Base-by-base conservation (phyloP, 345 rosid genomes). In the Murraya paniculata region DNA sequence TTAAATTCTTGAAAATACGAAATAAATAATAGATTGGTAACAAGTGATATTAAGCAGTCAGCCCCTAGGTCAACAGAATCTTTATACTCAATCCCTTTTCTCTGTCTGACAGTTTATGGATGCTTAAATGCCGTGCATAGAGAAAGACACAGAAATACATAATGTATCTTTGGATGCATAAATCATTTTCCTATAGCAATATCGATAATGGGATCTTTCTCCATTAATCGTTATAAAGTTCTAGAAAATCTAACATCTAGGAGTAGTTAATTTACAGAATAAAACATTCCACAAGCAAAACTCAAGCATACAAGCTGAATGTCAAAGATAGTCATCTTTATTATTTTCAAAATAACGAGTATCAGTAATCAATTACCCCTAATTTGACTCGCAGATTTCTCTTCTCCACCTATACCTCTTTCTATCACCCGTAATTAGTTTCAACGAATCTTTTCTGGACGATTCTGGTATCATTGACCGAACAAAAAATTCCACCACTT, bases 321-420 rank as follows among this genome's bases (percentile, higher is more conserved):
- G 70, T 64, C 4, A 53, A 21, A 56, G 68, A 61, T 16, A 50
- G 30, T 68, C 6, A 9, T 45, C 14, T 0, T 5, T 50, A 41
- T 11, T 50, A 53, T 53, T 53, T 19, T 19, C 57, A 5, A 53
- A 16, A 53, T 53, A 53, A 53, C n/a, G 18, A 53, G 57, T 53
- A 53, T 53, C 57, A 62, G 24, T 56, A 56, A 24, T 59, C 28
- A 76, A 74, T 35, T 33, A 70, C 50, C 62, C 78, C 53, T 53
- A 68, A 33, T 62, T 33, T 67, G 28, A 66, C 38, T 71, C 27
- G 58, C 60, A 41, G 45, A 11, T 45, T 64, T 33, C 74, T 82
- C 73, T 68, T 77, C 28, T 28, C 48, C 61, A 64, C 27, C 79
- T 81, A 59, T 83, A 83, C 66, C 82, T 72, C 27, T 36, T 79